Conservation (phyloP, 331 rosid species). For the Erythrophleum ivorense region DNA sequence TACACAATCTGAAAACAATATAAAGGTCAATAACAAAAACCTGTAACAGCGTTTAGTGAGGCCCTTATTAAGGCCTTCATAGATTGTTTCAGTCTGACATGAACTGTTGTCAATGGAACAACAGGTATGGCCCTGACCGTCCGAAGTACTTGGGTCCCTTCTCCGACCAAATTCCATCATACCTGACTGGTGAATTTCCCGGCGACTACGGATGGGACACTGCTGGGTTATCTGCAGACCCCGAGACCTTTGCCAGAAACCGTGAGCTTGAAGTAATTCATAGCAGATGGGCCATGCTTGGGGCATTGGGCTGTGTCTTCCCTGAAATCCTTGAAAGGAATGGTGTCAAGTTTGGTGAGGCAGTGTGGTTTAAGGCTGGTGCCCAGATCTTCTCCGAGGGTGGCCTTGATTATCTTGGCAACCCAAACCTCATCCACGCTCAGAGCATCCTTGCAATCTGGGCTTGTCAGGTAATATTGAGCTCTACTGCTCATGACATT, state of each 20-base stretch:
- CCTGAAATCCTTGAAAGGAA: constrained; percentile 82
- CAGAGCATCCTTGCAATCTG: constrained; percentile 96
- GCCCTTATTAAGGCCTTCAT: no score
- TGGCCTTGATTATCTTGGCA: constrained; percentile 90
- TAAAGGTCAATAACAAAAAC: no score
- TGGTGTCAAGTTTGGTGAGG: constrained; percentile 88
- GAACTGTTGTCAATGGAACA: constrained; percentile 44
- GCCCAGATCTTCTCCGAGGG: constrained; percentile 92
- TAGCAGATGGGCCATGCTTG: constrained; percentile 73
- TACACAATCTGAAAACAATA: no score
- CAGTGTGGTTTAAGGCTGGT: constrained; percentile 98
- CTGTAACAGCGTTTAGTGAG: no score
- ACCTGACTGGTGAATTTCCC: constrained; percentile 88
- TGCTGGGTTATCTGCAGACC: constrained; percentile 95
- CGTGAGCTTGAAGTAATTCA: constrained; percentile 79
- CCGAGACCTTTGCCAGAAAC: constrained; percentile 88
- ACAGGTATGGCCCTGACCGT: constrained; percentile 95
- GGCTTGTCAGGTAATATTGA: constrained; percentile 66
- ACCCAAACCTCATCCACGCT: constrained; percentile 88
- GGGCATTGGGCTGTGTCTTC: constrained; percentile 73
- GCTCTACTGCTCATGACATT: no score
- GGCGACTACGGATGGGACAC: constrained; percentile 99
- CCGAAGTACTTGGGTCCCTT: constrained; percentile 97
- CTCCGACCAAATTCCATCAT: constrained; percentile 93
- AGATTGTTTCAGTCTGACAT: not conserved